phyloP scores from a whole-genome alignment of 2,329 filamentous ascomycete genomes.

The Phoma sp. region DNA sequence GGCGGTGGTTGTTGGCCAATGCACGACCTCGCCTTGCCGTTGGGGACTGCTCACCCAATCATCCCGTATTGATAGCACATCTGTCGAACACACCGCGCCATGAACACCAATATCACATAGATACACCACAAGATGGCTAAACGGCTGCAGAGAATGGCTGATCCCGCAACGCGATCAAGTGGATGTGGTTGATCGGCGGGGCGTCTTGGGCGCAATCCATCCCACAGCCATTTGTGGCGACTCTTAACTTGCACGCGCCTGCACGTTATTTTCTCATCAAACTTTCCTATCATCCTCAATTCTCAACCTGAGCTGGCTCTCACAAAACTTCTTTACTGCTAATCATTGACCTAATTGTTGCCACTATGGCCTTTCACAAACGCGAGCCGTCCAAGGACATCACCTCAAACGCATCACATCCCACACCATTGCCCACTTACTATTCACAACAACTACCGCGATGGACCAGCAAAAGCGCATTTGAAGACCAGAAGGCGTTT shows the following conservation, averaged over 20 bases:
- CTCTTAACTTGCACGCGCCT: neutral
- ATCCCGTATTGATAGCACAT: neutral
- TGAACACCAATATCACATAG: neutral
- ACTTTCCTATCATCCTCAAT: neutral
- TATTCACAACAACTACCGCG: conserved; percentile 19
- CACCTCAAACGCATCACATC: conserved; percentile 15
- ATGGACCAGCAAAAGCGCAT: conserved; percentile 20
- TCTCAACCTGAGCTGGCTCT: conserved; percentile 6
- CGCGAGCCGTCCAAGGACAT: conserved; percentile 26
- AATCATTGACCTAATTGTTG: neutral
- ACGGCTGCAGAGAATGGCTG: neutral
- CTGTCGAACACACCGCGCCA: conserved; percentile 15
- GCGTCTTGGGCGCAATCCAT: neutral
- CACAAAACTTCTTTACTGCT: neutral
- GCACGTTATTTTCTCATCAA: neutral
- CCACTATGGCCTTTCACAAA: conserved; percentile 18
- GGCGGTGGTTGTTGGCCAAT: neutral
- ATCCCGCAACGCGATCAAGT: conserved; percentile 1
- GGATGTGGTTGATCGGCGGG: conserved; percentile 4
- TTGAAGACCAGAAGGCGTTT: conserved; percentile 13
- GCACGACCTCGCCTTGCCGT: neutral
- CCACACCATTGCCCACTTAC: conserved; percentile 36
- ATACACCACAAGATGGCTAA: conserved; percentile 3
- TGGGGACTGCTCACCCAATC: conserved; percentile 6
- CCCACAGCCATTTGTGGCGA: neutral